Evolutionary conservation across 2,329 filamentous ascomycete species (phyloP).

Genomic region (Colletotrichum camelliae): DNA sequence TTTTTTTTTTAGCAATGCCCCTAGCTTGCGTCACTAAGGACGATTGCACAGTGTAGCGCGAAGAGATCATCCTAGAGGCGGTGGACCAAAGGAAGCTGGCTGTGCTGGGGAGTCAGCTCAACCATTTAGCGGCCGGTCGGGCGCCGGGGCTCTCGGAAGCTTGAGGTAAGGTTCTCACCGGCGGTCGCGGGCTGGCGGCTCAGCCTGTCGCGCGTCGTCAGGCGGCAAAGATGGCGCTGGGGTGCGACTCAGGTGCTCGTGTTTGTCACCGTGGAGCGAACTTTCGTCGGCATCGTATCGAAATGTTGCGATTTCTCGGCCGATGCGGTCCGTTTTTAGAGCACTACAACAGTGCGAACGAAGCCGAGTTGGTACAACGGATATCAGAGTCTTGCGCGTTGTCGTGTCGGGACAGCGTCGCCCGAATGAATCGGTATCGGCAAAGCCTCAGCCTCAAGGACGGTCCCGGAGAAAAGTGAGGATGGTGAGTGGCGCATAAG

Average conservation of each 20-base stretch:
- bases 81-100: background rate
- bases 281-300: background rate
- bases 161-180: background rate
- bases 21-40: background rate
- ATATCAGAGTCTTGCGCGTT: background rate
- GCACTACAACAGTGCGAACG: background rate
- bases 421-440: background rate
- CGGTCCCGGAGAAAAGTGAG: background rate
- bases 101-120: background rate
- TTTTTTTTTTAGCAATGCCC: background rate
- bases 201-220: background rate
- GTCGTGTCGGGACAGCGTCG: background rate
- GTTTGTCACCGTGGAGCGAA: background rate
- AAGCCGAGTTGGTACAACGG: background rate
- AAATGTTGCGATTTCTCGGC: background rate
- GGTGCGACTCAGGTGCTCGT: background rate
- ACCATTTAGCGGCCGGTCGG: background rate
- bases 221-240: background rate
- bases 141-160: background rate
- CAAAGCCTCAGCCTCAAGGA: background rate
- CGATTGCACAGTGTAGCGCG: background rate
- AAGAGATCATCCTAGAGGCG: background rate
- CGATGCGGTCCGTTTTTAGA: background rate
- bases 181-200: background rate
- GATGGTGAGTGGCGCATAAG: background rate